Conservation (phyloP, 1,284 basidiomycete species). For the Tilletia horrida region DNA sequence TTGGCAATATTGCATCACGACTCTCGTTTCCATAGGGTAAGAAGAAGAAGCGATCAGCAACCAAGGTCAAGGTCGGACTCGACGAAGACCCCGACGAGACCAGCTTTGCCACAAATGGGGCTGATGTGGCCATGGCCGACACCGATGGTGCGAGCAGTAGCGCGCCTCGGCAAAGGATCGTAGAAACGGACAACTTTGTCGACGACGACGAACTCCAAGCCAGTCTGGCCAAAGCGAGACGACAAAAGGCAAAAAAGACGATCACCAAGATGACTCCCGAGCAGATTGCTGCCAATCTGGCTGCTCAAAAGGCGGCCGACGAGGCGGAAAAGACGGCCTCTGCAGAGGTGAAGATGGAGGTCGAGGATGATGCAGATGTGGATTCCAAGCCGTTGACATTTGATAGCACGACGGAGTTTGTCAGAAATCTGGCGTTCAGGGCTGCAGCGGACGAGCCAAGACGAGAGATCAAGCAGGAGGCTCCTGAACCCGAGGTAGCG, state of each 20-base stretch:
- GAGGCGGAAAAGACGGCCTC: conserved; percentile 56
- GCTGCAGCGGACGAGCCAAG: conserved; percentile 59
- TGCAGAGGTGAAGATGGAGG: conserved; percentile 14
- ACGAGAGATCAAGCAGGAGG: conserved; percentile 62
- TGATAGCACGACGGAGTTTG: conserved; percentile 96
- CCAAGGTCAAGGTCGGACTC: conserved; percentile 67
- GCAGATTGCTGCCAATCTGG: conserved; percentile 71
- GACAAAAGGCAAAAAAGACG: conserved; percentile 73
- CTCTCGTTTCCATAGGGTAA: conserved; percentile 21
- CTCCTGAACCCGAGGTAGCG: neutral
- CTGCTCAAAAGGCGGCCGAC: conserved; percentile 65
- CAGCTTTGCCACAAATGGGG: conserved; percentile 31
- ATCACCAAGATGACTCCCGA: conserved; percentile 74
- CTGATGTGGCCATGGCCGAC: neutral
- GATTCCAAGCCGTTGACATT: conserved; percentile 65
- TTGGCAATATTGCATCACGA: neutral
- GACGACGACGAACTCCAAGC: conserved; percentile 98
- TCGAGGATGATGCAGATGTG: conserved; percentile 5
- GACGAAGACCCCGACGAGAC: conserved; percentile 62
- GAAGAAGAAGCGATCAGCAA: conserved; percentile 85
- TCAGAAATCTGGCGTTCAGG: conserved; percentile 67
- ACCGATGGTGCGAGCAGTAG: neutral
- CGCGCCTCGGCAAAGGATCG: conserved; percentile 6
- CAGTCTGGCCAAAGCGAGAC: conserved; percentile 77
- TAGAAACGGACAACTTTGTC: conserved; percentile 67